Evolutionary conservation across 192 early-diverging fungal genomes (phyloP).

Genomic region (Umbelopsis sp.): DNA sequence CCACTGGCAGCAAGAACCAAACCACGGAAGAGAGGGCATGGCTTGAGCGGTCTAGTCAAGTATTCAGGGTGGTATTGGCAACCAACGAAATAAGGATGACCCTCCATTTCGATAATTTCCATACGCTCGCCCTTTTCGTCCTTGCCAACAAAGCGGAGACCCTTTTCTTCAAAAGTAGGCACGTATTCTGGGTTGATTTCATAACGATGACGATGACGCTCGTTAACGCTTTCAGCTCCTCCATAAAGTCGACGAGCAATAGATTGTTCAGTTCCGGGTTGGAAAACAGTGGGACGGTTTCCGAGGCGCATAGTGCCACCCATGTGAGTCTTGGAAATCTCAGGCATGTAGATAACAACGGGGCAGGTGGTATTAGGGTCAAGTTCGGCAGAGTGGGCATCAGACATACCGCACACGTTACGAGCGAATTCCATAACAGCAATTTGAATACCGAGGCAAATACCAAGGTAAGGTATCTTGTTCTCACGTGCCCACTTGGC

Average conservation of each 20-base stretch:
- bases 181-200: conserved; percentile 95
- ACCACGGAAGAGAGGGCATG: conserved; percentile 91
- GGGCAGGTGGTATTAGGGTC: conserved; percentile 68
- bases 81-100: conserved; percentile 95
- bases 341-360: conserved; percentile 98
- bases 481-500: conserved; percentile 98
- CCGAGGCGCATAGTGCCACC: conserved; percentile 99
- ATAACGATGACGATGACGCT: conserved; percentile 97
- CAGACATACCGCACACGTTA: conserved; percentile 80
- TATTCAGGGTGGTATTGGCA: conserved; percentile 98
- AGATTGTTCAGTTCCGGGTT: conserved; percentile 64
- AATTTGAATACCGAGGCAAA: conserved; percentile 97
- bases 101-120: conserved; percentile 90
- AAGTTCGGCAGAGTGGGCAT: conserved; percentile 89
- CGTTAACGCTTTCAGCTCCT: conserved; percentile 61
- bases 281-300: conserved; percentile 78
- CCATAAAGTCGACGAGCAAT: conserved; percentile 72
- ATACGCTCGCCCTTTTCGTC: conserved; percentile 97
- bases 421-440: conserved; percentile 98
- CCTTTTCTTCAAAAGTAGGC: conserved; percentile 72
- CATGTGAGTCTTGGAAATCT: conserved; percentile 88
- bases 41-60: conserved; percentile 91
- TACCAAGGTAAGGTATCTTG: conserved; percentile 96
- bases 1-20: conserved; percentile 87
- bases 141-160: conserved; percentile 87